Conservation (phyloP, 371 early-diverging fungal genomes). For the Mucor sp. region DNA sequence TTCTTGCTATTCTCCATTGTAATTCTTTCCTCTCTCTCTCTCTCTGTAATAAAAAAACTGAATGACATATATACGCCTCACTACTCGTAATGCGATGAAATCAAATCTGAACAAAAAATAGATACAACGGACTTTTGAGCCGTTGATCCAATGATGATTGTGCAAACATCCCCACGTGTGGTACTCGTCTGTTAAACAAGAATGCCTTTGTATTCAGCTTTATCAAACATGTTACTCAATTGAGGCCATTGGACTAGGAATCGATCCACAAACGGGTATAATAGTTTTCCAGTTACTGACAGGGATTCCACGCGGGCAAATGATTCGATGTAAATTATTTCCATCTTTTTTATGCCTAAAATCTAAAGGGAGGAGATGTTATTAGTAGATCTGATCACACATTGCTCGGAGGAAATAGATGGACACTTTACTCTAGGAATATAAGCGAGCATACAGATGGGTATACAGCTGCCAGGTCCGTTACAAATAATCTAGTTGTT, state of each 20-base stretch:
- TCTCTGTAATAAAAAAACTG: neutral
- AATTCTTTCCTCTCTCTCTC: neutral
- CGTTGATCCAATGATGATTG: conserved; percentile 7
- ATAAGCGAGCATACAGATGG: conserved; percentile 65
- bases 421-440: conserved; percentile 55
- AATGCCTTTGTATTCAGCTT: conserved; percentile 71
- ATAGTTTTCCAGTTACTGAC: conserved; percentile 84
- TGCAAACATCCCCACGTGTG: conserved; percentile 17
- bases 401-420: neutral
- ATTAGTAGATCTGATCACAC: neutral
- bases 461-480: conserved; percentile 96
- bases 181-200: conserved; percentile 63
- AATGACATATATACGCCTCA: neutral
- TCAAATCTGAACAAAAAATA: neutral
- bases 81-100: neutral
- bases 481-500: conserved; percentile 87
- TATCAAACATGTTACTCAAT: conserved; percentile 55
- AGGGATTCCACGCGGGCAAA: conserved; percentile 85
- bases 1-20: neutral
- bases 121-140: neutral
- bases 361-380: conserved; percentile 33
- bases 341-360: conserved; percentile 58
- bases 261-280: conserved; percentile 78
- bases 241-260: conserved; percentile 94
- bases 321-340: conserved; percentile 86